These are phyloP conservation scores for Candida bentonensis DNA, from an alignment of 805 yeast species.

Conservation along the genomic window DNA sequence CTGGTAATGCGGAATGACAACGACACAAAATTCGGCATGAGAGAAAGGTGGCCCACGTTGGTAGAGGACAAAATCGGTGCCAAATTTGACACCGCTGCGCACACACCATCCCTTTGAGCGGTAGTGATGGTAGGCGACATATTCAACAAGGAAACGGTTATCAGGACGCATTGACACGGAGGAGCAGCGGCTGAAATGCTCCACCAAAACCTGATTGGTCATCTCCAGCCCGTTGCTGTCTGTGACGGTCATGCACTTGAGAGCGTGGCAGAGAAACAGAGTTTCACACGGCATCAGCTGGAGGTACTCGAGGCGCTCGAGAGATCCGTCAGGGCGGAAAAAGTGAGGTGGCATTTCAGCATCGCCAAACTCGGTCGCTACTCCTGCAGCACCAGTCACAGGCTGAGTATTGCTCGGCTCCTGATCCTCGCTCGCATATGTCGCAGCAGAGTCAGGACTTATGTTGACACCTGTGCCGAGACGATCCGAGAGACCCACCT, in stretches of 20 bases:
- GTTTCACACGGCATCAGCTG: constrained; percentile 70
- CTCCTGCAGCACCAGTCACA: neutral
- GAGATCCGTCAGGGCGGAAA: constrained; percentile 9
- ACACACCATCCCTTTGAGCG: constrained; percentile 92
- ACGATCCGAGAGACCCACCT: neutral
- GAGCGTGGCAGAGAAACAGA: constrained; percentile 48
- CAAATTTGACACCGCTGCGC: constrained; percentile 82
- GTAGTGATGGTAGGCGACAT: constrained; percentile 73
- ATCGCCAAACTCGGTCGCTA: constrained; percentile 12
- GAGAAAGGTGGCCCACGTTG: constrained; percentile 89
- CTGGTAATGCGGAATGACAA: constrained; percentile 29
- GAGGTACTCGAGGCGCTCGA: constrained; percentile 27
- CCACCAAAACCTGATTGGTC: neutral
- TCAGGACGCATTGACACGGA: constrained; percentile 12
- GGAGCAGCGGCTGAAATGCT: neutral
- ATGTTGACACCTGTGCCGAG: neutral
- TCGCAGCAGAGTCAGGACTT: neutral
- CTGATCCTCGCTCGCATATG: neutral
- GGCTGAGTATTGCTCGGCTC: neutral
- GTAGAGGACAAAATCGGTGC: constrained; percentile 72
- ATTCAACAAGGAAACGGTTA: constrained; percentile 35
- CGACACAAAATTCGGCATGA: constrained; percentile 78
- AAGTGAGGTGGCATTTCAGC: constrained; percentile 7
- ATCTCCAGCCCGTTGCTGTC: constrained; percentile 9
- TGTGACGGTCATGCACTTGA: constrained; percentile 32